Evolutionary conservation across 257 asterid species (phyloP).

Genomic region (Dorcoceras hygrometricum): DNA sequence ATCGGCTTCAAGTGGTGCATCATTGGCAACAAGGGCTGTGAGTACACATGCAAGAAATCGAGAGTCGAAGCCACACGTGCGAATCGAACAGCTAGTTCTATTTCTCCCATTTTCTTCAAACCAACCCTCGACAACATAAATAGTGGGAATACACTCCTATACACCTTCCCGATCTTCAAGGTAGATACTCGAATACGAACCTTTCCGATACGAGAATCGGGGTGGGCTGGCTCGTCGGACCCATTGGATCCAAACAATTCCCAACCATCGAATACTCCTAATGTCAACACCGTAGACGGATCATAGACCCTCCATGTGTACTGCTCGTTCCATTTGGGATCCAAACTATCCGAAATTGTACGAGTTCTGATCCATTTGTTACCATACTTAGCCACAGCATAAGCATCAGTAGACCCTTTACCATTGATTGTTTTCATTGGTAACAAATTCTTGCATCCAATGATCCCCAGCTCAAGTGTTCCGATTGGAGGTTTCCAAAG

Average conservation of each 20-base stretch:
- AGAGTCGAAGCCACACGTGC: slow-evolving; percentile 59
- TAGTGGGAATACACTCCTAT: slow-evolving; percentile 52
- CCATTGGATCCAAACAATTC: slow-evolving; percentile 47
- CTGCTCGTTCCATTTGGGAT: slow-evolving; percentile 90
- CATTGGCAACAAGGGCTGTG: slow-evolving; percentile 64
- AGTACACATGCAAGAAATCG: slow-evolving; percentile 66
- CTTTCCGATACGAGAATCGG: slow-evolving; percentile 72
- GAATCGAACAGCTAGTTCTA: slow-evolving; percentile 67
- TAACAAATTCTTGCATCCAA: slow-evolving; percentile 69
- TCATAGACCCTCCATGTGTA: slow-evolving; percentile 88
- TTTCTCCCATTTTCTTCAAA: slow-evolving; percentile 82
- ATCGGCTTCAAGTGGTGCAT: slow-evolving; percentile 87
- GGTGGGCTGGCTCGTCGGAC: slow-evolving; percentile 36
- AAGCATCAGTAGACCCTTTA: slow-evolving; percentile 80
- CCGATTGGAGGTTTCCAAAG: slow-evolving; percentile 82
- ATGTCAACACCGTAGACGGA: slow-evolving; percentile 73
- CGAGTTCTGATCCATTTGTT: slow-evolving; percentile 87
- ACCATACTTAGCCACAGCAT: slow-evolving; percentile 80
- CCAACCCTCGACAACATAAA: slow-evolving; percentile 57
- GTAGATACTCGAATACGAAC: slow-evolving; percentile 79
- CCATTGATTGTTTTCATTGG: slow-evolving; percentile 68
- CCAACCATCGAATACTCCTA: slow-evolving; percentile 80
- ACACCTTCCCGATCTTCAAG: slow-evolving; percentile 54
- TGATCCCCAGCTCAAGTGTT: slow-evolving; percentile 60
- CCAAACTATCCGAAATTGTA: slow-evolving; percentile 59